These are phyloP conservation scores for Ceratocystis huliohia DNA, from an alignment of 2,329 filamentous ascomycete species.

Conservation along the genomic window DNA sequence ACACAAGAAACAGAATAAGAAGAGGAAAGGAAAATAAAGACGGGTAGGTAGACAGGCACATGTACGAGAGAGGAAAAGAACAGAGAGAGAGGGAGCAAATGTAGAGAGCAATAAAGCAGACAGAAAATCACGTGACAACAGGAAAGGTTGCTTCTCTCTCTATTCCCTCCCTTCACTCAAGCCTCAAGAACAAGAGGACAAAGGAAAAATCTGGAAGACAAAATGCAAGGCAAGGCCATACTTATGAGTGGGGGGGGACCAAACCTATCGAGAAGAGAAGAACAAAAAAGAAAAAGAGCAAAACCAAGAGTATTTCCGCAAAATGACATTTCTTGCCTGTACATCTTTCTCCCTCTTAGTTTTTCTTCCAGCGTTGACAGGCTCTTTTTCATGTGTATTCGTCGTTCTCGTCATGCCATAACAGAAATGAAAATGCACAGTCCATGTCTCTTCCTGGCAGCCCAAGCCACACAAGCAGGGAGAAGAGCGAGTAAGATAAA, in stretches of 20 bases:
- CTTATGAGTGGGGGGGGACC: background rate
- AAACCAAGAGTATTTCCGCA: background rate
- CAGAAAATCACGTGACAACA: background rate
- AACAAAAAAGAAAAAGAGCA: background rate
- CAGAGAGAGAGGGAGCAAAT: background rate
- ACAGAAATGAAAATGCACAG: background rate
- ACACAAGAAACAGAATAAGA: background rate
- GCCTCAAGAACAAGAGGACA: background rate
- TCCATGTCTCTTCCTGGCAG: background rate
- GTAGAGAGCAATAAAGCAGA: background rate
- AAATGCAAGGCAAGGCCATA: background rate
- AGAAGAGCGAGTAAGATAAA: background rate
- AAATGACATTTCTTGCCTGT: no score
- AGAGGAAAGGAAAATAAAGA: background rate
- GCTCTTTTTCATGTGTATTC: background rate
- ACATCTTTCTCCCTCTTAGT: no score
- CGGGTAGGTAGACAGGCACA: background rate
- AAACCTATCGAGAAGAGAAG: background rate
- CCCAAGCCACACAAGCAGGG: background rate
- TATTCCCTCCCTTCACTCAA: background rate
- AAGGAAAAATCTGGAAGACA: background rate
- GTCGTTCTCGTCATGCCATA: background rate
- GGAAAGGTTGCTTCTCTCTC: no score
- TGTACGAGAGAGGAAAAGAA: slow-evolving; percentile 3
- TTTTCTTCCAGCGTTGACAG: no score